Conservation (phyloP, 495 filamentous ascomycete species). For the Penicillium steckii region DNA sequence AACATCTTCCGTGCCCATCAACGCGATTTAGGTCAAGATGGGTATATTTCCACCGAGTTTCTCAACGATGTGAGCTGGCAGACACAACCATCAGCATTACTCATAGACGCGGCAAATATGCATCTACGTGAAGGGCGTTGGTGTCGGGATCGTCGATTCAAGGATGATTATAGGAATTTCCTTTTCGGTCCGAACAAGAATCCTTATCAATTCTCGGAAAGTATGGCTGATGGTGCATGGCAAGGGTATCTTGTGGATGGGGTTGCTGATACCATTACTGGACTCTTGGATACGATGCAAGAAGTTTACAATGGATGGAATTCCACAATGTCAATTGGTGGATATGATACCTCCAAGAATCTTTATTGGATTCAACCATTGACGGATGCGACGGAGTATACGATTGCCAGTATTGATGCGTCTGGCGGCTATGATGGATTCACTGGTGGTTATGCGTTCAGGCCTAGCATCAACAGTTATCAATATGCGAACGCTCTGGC, state of each 20-base stretch:
- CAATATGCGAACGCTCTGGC: constrained; percentile 31
- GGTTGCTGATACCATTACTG: constrained; percentile 13
- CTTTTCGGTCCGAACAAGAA: constrained; percentile 18
- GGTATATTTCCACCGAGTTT: constrained; percentile 32
- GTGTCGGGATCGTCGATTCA: constrained; percentile 32
- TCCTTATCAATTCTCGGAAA: constrained; percentile 26
- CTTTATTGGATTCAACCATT: constrained; percentile 30
- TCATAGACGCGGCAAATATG: constrained; percentile 27
- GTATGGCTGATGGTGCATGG: constrained; percentile 26
- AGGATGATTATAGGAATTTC: constrained; percentile 24
- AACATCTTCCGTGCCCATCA: constrained; percentile 31
- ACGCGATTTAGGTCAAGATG: constrained; percentile 25
- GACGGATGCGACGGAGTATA: constrained; percentile 33
- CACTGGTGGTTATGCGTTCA: constrained; percentile 25
- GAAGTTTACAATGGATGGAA: constrained; percentile 22
- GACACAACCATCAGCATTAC: constrained; percentile 16
- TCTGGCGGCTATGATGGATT: constrained; percentile 25
- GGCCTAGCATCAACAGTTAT: constrained; percentile 33
- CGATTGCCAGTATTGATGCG: constrained; percentile 29
- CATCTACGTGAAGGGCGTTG: constrained; percentile 32
- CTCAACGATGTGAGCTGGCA: constrained; percentile 31
- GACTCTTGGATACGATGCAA: constrained; percentile 23
- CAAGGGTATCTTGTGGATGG: constrained; percentile 31
- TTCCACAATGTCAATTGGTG: constrained; percentile 13
- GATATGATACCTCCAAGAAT: constrained; percentile 20